Conservation (phyloP, 768 basidiomycete species). For the Leccinum imitatum region DNA sequence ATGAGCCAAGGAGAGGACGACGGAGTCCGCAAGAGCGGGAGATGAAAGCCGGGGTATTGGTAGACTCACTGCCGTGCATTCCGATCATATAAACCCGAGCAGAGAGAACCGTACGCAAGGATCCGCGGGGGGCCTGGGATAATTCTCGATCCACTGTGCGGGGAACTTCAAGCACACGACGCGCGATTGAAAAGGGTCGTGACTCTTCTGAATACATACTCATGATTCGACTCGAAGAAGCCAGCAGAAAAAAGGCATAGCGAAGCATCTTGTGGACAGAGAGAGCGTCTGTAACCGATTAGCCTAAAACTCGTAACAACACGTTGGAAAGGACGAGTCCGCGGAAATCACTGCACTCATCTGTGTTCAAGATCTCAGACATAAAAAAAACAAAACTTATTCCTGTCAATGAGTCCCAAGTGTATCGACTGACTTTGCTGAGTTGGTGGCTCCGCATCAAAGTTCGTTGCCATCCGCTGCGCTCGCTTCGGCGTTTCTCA, state of each 20-base stretch:
- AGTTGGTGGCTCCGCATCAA: constrained; percentile 18
- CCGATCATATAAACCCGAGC: constrained; percentile 31
- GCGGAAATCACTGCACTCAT: constrained; percentile 30
- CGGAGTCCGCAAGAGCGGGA: constrained; percentile 8
- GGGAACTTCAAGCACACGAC: constrained; percentile 26
- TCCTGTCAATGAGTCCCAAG: not conserved
- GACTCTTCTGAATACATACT: constrained; percentile 11
- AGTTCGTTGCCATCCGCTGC: constrained; percentile 17
- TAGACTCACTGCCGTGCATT: constrained; percentile 3
- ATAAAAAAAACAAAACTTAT: no score
- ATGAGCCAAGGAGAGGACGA: constrained; percentile 5
- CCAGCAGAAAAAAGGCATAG: constrained; percentile 15
- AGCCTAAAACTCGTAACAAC: constrained; percentile 24
- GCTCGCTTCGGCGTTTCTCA: constrained; percentile 18
- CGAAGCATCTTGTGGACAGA: constrained; percentile 15
- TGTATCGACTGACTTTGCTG: not conserved
- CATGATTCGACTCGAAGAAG: constrained; percentile 10
- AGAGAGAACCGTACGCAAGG: constrained; percentile 17
- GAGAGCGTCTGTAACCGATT: constrained; percentile 23
- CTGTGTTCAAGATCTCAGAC: not conserved
- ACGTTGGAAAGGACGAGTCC: constrained; percentile 24
- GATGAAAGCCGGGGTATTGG: constrained; percentile 12
- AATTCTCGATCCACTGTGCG: constrained; percentile 29
- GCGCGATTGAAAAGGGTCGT: constrained; percentile 8
- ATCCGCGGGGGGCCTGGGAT: constrained; percentile 34